These are phyloP conservation scores for Thuidium tamariscinum DNA, from an alignment of 225 moss, liverwort and hornwort species.

Conservation along the genomic window DNA sequence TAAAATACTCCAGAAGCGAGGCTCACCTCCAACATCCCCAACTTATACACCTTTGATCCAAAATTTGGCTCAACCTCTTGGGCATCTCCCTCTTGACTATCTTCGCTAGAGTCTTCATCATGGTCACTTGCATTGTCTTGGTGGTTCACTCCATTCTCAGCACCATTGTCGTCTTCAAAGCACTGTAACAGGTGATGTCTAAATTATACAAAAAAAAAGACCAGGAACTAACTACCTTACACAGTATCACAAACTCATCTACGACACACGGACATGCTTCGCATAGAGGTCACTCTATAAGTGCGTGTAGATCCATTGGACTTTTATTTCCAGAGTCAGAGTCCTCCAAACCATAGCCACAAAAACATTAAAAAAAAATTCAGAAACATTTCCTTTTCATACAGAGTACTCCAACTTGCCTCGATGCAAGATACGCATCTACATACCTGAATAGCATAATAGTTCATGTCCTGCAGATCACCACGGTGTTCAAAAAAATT, in stretches of 20 bases:
- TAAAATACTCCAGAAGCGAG: neutral
- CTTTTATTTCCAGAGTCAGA: neutral
- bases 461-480: conserved; percentile 29
- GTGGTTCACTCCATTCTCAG: neutral
- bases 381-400: neutral
- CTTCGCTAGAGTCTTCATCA: conserved; percentile 19
- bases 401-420: neutral
- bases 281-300: neutral
- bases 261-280: neutral
- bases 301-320: neutral
- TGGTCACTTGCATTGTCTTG: conserved; percentile 2
- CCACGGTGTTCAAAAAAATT: neutral
- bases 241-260: neutral
- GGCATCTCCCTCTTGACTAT: conserved; percentile 14
- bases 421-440: neutral
- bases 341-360: neutral
- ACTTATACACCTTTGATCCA: conserved; percentile 27
- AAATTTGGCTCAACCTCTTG: conserved; percentile 16
- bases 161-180: conserved; percentile 15
- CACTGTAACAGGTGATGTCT: conserved; percentile 11
- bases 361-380: neutral
- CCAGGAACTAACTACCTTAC: neutral
- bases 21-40: conserved; percentile 45
- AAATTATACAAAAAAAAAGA: neutral
- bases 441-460: conserved; percentile 46